Percentiles rank a stretch among this genome's conserved stretches.
These are phyloP conservation scores for Picochlorum sp. DNA, from an alignment of 139 green algal genomes.

Conservation along the genomic window DNA sequence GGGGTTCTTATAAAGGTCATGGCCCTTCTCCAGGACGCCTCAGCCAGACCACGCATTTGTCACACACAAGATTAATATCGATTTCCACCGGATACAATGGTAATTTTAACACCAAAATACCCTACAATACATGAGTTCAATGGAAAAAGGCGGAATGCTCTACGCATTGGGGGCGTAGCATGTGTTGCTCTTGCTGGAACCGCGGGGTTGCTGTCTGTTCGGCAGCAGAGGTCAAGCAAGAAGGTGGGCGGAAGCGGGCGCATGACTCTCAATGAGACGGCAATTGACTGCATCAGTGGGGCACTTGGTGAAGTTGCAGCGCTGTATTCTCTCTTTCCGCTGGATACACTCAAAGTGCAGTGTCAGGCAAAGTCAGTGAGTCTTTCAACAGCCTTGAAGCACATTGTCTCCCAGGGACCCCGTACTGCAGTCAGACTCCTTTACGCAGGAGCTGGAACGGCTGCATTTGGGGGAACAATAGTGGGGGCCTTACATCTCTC, in stretches of 20 bases:
- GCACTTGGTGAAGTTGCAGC: conserved; percentile 50
- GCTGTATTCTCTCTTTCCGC: conserved; percentile 49
- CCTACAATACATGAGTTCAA: too few species aligned
- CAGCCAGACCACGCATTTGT: too few species aligned
- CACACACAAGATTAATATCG: too few species aligned
- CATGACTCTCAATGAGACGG: conserved; percentile 1
- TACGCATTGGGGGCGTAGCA: too few species aligned
- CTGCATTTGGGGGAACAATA: conserved; percentile 36
- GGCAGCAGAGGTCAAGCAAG: too few species aligned
- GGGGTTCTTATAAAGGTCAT: too few species aligned
- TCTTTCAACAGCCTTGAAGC: conserved; percentile 22
- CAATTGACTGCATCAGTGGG: conserved; percentile 45
- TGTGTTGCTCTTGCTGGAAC: too few species aligned
- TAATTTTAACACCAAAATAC: too few species aligned
- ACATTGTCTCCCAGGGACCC: conserved; percentile 15
- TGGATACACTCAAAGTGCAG: conserved; percentile 63
- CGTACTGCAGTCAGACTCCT: conserved; percentile 16
- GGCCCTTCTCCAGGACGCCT: too few species aligned
- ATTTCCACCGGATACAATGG: too few species aligned
- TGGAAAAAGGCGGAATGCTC: too few species aligned
- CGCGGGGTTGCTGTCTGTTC: too few species aligned
- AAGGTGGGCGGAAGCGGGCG: background rate
- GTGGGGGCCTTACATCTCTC: conserved; percentile 52
- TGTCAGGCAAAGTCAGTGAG: conserved; percentile 42
- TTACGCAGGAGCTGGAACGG: conserved; percentile 38